Conservation (phyloP, 495 filamentous ascomycete genomes). For the Corynascus novoguineensis region DNA sequence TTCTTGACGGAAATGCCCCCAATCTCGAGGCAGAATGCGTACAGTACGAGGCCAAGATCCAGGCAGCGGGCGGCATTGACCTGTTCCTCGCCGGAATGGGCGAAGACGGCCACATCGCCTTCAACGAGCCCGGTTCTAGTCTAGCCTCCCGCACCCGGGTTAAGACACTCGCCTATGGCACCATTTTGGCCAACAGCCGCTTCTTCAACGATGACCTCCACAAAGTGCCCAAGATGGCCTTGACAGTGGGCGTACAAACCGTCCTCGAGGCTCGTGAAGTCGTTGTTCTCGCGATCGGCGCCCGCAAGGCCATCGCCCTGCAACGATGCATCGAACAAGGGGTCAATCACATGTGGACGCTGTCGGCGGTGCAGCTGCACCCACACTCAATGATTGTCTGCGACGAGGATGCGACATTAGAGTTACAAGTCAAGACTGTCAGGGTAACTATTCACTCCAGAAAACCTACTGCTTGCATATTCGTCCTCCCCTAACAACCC, state of each 20-base stretch:
- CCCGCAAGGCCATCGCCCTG: slow-evolving; percentile 75
- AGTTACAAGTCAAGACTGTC: slow-evolving; percentile 81
- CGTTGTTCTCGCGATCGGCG: slow-evolving; percentile 73
- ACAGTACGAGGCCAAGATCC: slow-evolving; percentile 73
- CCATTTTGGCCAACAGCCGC: slow-evolving; percentile 75
- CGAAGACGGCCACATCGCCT: slow-evolving; percentile 81
- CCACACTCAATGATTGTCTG: slow-evolving; percentile 75
- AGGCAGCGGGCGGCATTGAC: slow-evolving; percentile 70
- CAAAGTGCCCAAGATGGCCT: slow-evolving; percentile 73
- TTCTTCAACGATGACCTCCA: slow-evolving; percentile 72
- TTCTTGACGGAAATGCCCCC: slow-evolving; percentile 75
- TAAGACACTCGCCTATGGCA: slow-evolving; percentile 83
- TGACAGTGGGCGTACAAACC: slow-evolving; percentile 85
- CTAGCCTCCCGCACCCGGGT: slow-evolving; percentile 73
- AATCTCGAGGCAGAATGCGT: slow-evolving; percentile 73
- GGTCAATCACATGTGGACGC: slow-evolving; percentile 86
- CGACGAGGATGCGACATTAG: slow-evolving; percentile 78
- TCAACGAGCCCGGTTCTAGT: slow-evolving; percentile 84
- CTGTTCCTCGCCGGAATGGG: slow-evolving; percentile 82
- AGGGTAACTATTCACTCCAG: slow-evolving; percentile 43
- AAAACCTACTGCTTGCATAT: neutral
- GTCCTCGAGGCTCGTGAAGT: slow-evolving; percentile 78
- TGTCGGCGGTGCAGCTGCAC: slow-evolving; percentile 74
- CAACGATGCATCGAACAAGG: slow-evolving; percentile 76
- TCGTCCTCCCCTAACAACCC: slow-evolving; percentile 5